Evolutionary conservation across 1,139 yeast species (phyloP).

Genomic region (Geotrichum phurueaensis): DNA sequence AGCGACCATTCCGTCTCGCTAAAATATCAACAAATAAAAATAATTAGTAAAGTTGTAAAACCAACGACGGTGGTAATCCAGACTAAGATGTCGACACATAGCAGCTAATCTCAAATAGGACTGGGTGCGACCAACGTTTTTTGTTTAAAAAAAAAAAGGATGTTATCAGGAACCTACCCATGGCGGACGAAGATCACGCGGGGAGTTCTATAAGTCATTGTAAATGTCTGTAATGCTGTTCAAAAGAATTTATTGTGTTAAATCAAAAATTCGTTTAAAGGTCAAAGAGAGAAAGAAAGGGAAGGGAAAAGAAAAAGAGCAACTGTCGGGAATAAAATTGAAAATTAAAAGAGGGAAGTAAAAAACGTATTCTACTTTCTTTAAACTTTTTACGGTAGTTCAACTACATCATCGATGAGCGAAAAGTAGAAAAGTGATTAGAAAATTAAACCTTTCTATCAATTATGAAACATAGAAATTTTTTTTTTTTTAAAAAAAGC

Average conservation of each 20-base stretch:
- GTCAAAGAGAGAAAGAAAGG: neutral
- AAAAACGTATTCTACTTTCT: neutral
- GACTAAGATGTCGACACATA: neutral
- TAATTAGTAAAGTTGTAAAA: neutral
- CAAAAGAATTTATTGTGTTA: neutral
- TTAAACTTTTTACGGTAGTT: neutral
- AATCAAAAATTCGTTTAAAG: neutral
- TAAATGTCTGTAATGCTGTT: neutral
- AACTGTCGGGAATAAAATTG: neutral
- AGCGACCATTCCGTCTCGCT: conserved; percentile 95
- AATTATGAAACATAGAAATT: neutral
- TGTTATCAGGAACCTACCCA: conserved; percentile 37
- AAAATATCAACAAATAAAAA: conserved; percentile 15
- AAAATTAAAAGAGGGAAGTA: neutral
- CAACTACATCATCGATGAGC: neutral
- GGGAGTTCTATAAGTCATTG: conserved; percentile 42
- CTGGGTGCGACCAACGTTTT: neutral
- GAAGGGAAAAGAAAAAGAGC: neutral
- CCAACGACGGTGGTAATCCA: neutral
- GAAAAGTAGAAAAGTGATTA: neutral
- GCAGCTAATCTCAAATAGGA: neutral
- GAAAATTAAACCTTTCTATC: neutral
- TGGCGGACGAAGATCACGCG: conserved; percentile 77
- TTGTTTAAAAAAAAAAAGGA: neutral
- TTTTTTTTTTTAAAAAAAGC: too few species aligned